These are phyloP conservation scores for Hyparrhenia diplandra DNA, from an alignment of 176 grass and related monocot genomes.

Conservation along the genomic window DNA sequence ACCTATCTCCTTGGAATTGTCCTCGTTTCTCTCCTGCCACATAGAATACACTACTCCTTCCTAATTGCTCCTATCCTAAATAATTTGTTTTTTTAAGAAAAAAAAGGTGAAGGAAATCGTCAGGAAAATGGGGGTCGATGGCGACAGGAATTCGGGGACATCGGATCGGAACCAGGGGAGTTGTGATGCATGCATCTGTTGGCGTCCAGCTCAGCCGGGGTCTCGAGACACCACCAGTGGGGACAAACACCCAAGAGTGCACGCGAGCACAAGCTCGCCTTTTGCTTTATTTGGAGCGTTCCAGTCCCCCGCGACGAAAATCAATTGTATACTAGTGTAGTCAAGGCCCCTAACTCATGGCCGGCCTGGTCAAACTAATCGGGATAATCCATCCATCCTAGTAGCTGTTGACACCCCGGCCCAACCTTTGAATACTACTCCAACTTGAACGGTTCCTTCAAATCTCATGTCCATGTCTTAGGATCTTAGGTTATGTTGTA, in stretches of 20 bases:
- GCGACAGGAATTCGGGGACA: background rate
- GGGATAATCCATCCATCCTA: background rate
- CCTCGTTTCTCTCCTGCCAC: background rate
- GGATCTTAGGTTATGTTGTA: background rate
- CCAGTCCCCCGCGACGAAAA: no score
- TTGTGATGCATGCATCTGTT: background rate
- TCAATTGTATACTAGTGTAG: no score
- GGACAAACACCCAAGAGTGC: conserved; percentile 18
- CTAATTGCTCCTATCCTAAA: background rate
- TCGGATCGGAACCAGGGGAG: background rate
- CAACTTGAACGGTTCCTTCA: background rate
- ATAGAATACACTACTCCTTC: background rate
- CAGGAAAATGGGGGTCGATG: background rate
- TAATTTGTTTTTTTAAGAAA: no score
- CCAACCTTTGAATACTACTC: background rate
- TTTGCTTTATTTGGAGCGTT: background rate
- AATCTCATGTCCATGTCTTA: background rate
- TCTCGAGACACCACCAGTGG: background rate
- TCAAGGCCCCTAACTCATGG: conserved; percentile 10
- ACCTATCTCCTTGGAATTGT: conserved; percentile 16
- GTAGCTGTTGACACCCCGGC: conserved; percentile 24
- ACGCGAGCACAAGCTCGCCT: conserved; percentile 40
- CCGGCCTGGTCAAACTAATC: conserved; percentile 10
- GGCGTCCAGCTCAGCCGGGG: background rate
- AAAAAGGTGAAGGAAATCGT: background rate